Base-by-base conservation (phyloP, 768 basidiomycete genomes). In the Tephrocybe sp. region DNA sequence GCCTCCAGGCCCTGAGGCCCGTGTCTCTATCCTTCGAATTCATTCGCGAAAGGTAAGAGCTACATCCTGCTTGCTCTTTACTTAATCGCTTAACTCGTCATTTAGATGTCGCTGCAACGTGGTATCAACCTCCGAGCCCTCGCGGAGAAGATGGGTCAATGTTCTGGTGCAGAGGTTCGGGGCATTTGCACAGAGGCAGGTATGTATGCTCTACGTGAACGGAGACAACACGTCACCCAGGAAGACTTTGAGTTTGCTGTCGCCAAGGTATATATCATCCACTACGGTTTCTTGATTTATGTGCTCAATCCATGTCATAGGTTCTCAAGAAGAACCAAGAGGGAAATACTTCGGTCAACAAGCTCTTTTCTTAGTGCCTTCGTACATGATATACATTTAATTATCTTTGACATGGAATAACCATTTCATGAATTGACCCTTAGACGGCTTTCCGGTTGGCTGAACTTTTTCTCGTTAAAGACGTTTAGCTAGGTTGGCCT, bases 181-280 rank as follows among this genome's bases (percentile, higher is more conserved):
- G 96, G 94, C 71, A 97, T 97, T 59, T 96, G 93, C 66, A 96
- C 95, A 0, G 93, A 96, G 74, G 94, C 55, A 87, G 93, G 93
- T 23, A 98, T 98, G 96, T 98, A 97, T 63, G 96, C 96, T 0
- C 76, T 99, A 2, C 83, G 96, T 15, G 96, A 99, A 70, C 81
- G 96, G 53, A 76, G 96, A 57, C 95, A 97, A 58, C 95, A 98
- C 67, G 96, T 98, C 45, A 97, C 95, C 3, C 95, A 97, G 69
- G 96, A 98, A 65, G 96, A 98, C 64, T 98, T 98, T 63, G 97
- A 98, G 76, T 94, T 98, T 74, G 95, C 96, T 28, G 90, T 98
- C 11, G 94, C 95, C 2, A 98, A 97, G 81, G 93, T 89, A 46
- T 4, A 70, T 46, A 25, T 20, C 18, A 20, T 45, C 21, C 11